These are phyloP conservation scores for Aspergillus sp. DNA, from an alignment of 2,329 filamentous ascomycete genomes.

Conservation along the genomic window DNA sequence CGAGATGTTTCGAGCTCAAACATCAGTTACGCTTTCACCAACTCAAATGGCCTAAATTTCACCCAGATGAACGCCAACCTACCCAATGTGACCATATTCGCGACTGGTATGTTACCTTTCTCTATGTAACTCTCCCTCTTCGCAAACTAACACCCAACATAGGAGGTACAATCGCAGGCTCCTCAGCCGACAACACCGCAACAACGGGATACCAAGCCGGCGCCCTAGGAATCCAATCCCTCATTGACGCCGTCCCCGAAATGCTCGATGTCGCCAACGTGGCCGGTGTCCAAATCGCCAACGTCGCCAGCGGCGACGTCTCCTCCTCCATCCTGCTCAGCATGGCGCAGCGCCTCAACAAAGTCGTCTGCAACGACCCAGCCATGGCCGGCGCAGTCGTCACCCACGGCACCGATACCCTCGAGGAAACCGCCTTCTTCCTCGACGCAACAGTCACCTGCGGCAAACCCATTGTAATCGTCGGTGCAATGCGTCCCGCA, in stretches of 20 bases:
- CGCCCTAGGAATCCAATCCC: constrained; percentile 22
- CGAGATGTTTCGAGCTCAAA: constrained; percentile 20
- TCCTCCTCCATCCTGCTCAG: constrained; percentile 24
- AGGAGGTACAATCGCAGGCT: constrained; percentile 29
- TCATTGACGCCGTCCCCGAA: constrained; percentile 27
- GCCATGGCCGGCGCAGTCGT: constrained; percentile 38
- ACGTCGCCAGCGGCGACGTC: constrained; percentile 28
- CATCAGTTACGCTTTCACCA: constrained; percentile 23
- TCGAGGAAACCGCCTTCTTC: constrained; percentile 66
- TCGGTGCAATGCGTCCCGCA: constrained; percentile 63
- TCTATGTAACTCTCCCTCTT: too few species aligned
- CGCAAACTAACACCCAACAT: not conserved
- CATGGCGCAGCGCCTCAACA: constrained; percentile 22
- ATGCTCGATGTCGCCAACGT: constrained; percentile 29
- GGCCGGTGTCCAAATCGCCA: constrained; percentile 27
- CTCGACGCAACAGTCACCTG: constrained; percentile 58
- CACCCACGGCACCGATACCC: constrained; percentile 65
- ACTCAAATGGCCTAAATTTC: constrained; percentile 27
- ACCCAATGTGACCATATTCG: constrained; percentile 19
- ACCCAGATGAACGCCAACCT: constrained; percentile 26
- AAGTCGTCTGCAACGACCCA: constrained; percentile 23
- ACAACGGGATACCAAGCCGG: constrained; percentile 28
- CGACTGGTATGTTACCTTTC: not conserved
- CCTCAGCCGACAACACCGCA: constrained; percentile 24
- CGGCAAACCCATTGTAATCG: constrained; percentile 60